Conservation (phyloP, 1,284 basidiomycete species). For the Boletellus dicymbophilus region DNA sequence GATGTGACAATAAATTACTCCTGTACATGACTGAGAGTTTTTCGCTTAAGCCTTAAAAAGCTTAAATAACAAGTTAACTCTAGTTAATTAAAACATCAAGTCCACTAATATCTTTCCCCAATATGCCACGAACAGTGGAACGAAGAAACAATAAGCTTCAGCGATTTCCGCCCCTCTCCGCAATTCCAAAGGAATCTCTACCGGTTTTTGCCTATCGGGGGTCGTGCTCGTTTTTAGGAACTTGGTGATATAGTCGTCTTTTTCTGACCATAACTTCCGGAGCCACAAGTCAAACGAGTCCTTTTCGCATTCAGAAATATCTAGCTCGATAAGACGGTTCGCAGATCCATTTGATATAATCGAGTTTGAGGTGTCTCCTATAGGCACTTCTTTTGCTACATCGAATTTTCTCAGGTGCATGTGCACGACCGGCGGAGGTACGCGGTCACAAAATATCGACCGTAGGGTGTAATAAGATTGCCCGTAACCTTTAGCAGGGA, state of each 20-base stretch:
- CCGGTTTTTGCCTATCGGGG: conserved; percentile 26
- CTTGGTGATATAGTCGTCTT: conserved; percentile 73
- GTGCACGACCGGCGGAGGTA: conserved; percentile 86
- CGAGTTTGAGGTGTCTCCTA: conserved; percentile 52
- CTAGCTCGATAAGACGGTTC: conserved; percentile 46
- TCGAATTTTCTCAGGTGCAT: conserved; percentile 83
- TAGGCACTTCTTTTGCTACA: conserved; percentile 64
- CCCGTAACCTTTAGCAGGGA: conserved; percentile 71
- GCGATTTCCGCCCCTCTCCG: conserved; percentile 53
- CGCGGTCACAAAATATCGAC: conserved; percentile 83
- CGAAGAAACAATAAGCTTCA: conserved; percentile 71
- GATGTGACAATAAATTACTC: conserved; percentile 10
- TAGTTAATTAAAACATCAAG: conserved; percentile 20
- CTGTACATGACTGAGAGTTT: no score
- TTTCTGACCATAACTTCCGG: conserved; percentile 77
- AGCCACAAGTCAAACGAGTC: conserved; percentile 85
- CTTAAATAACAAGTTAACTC: conserved; percentile 15
- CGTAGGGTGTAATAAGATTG: conserved; percentile 88
- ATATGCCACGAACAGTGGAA: conserved; percentile 57
- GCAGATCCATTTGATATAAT: conserved; percentile 31
- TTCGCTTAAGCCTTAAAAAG: no score
- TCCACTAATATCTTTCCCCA: conserved; percentile 45
- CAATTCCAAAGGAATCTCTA: conserved; percentile 64
- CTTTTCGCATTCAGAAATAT: conserved; percentile 71
- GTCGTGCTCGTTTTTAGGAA: conserved; percentile 58